Conservation (phyloP, 2,329 filamentous ascomycete genomes). For the Fulvia fulva region DNA sequence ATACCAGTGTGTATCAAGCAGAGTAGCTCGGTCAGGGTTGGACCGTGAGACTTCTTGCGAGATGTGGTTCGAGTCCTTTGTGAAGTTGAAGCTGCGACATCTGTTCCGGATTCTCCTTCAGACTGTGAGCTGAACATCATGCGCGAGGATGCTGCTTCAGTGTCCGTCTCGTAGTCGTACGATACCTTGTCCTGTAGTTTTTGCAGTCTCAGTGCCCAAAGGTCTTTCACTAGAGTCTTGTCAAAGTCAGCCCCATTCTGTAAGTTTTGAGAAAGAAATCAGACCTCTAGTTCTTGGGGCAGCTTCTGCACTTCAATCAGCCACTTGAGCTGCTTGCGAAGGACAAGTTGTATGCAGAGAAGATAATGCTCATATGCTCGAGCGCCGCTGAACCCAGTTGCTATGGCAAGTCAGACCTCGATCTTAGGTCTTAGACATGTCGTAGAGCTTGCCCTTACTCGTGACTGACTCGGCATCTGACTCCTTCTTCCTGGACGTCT, state of each 20-base stretch:
- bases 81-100: slow-evolving; percentile 28
- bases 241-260: neutral
- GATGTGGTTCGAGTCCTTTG: slow-evolving; percentile 31
- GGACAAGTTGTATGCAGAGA: slow-evolving; percentile 76
- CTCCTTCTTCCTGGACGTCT: slow-evolving; percentile 26
- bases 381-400: slow-evolving; percentile 53
- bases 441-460: slow-evolving; percentile 16
- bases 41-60: slow-evolving; percentile 47
- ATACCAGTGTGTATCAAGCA: slow-evolving; percentile 76
- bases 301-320: slow-evolving; percentile 64
- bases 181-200: slow-evolving; percentile 46
- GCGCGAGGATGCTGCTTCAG: slow-evolving; percentile 42
- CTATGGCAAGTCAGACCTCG: slow-evolving; percentile 8
- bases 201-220: slow-evolving; percentile 75
- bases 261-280: neutral
- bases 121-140: slow-evolving; percentile 57
- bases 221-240: slow-evolving; percentile 62
- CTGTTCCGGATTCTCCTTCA: slow-evolving; percentile 42
- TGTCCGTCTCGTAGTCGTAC: slow-evolving; percentile 33
- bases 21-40: slow-evolving; percentile 70
- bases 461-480: slow-evolving; percentile 30
- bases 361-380: slow-evolving; percentile 74
- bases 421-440: slow-evolving; percentile 6
- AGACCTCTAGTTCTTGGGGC: slow-evolving; percentile 68
- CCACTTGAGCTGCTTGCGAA: slow-evolving; percentile 76